These are phyloP conservation scores for Chlamydomonas schloesseri DNA, from an alignment of 139 green algal genomes.

Conservation along the genomic window DNA sequence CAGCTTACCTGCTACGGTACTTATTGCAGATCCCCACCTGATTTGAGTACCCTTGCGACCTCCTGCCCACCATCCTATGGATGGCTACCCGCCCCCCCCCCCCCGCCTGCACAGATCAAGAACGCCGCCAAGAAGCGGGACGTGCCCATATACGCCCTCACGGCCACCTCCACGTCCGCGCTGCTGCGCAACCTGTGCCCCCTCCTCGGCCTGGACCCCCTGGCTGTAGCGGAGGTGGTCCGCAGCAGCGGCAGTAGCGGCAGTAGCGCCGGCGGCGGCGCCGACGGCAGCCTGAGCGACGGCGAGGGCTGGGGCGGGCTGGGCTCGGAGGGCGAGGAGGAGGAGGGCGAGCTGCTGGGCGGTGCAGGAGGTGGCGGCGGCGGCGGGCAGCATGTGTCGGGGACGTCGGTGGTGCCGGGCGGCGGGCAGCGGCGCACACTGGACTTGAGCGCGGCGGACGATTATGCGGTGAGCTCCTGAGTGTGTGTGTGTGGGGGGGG, in stretches of 20 bases:
- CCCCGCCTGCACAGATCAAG: neutral
- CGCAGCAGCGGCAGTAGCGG: no score
- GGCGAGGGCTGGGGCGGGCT: neutral
- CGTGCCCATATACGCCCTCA: constrained; percentile 46
- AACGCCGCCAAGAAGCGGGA: neutral
- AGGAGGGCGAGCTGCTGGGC: neutral
- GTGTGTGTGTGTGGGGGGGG: neutral
- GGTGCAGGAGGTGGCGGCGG: no score
- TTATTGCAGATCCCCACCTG: no score
- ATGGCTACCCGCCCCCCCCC: no score
- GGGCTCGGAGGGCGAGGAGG: neutral
- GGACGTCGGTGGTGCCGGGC: no score
- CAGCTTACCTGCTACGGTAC: no score
- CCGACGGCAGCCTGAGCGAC: neutral
- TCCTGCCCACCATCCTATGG: no score
- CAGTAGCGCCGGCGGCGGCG: neutral
- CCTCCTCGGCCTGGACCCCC: constrained; percentile 44
- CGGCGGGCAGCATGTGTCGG: no score
- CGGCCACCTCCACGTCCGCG: constrained; percentile 31
- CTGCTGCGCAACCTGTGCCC: constrained; percentile 48
- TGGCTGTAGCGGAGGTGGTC: constrained; percentile 20
- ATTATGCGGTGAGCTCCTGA: neutral
- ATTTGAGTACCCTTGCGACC: no score
- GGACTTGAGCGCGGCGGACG: constrained; percentile 20
- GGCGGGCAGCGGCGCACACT: neutral